Base-by-base conservation (phyloP, 73 alveolate genomes). In the Diophrys sp. region DNA sequence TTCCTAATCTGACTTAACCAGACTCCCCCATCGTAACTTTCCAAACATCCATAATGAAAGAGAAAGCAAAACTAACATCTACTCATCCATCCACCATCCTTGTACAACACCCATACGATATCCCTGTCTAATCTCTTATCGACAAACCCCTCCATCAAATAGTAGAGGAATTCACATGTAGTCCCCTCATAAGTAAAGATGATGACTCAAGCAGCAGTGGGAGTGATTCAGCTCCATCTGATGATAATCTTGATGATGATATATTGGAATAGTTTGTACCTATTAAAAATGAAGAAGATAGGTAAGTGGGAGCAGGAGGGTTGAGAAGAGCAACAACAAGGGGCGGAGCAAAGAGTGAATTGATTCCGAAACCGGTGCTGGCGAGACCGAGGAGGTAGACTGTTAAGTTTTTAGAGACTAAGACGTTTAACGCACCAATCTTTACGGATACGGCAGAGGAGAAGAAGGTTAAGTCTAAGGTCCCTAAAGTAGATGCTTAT, bases 161-260 rank as follows among this genome's bases (percentile, higher is more conserved):
- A 24, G 54, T 68, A 2, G 75, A 68, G 55, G 56, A 68, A 29
- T 68, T 44, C 18, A 44, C 62, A 29, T 2, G 34, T 14, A 27
- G 24, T 34, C 31, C 56, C 26, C 54, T 70, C 71, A 34, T 34
- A 80, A 53, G 30, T 71, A 89, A 84, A 70, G 90, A 88, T 62
- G 79, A 70, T 67, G 89, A 76, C 56, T 90, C 62, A 31, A 89
- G 85, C 69, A 78, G 80, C 23, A 84, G 95, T 66, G 96, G 95
- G 54, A 79, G 93, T 14, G 98, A 93, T 55, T 88, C 96, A 54
- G 91, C 89, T 23, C 98, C 98, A 8, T 84, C 95, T 67, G 96
- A 87, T 31, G 98, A 93, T 83, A 93, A 93, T 81, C 67, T 93
- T 32, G 95, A 87, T 28, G 88, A 78, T 69, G 90, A 80, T 29